Percentiles rank a stretch among this genome's conserved stretches.
These are phyloP conservation scores for Micractinium sp. DNA, from an alignment of 139 green algal genomes.

Conservation along the genomic window DNA sequence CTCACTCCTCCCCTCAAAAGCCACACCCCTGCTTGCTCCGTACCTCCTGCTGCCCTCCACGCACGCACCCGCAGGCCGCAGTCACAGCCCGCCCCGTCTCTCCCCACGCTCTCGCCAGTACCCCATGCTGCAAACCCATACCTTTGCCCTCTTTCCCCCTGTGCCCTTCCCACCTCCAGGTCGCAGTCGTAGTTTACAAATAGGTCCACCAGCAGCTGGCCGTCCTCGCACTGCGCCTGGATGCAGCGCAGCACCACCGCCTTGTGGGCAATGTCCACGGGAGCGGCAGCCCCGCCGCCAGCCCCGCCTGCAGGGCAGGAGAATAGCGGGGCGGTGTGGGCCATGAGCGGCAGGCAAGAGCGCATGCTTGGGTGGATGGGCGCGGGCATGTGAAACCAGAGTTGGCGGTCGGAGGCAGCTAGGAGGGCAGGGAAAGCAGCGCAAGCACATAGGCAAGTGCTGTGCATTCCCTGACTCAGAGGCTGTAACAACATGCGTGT, in stretches of 20 bases:
- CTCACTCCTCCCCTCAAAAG: background rate
- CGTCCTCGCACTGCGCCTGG: conserved; percentile 74
- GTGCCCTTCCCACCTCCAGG: conserved; percentile 63
- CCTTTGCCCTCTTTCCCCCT: too few species aligned
- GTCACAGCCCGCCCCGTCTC: too few species aligned
- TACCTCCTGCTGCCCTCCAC: background rate
- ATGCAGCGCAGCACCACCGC: conserved; percentile 78
- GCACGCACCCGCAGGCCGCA: background rate
- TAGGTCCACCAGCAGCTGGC: conserved; percentile 84
- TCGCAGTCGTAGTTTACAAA: conserved; percentile 98
- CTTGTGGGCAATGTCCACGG: conserved; percentile 54
- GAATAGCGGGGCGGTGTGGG: background rate
- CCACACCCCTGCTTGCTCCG: background rate
- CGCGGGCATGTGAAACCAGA: background rate
- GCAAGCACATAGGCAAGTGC: background rate
- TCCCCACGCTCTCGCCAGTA: background rate
- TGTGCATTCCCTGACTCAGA: background rate
- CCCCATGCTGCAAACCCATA: too few species aligned
- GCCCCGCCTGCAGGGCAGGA: background rate
- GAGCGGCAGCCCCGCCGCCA: background rate
- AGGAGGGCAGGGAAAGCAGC: background rate
- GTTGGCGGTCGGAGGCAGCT: background rate
- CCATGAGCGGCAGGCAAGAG: background rate
- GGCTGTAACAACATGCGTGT: background rate
- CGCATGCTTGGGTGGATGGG: background rate